A percentile compares a stretch with the other conserved stretches of the same genome.
Conservation (phyloP, 2,329 filamentous ascomycete species). For the Pestalotiopsis sp. region DNA sequence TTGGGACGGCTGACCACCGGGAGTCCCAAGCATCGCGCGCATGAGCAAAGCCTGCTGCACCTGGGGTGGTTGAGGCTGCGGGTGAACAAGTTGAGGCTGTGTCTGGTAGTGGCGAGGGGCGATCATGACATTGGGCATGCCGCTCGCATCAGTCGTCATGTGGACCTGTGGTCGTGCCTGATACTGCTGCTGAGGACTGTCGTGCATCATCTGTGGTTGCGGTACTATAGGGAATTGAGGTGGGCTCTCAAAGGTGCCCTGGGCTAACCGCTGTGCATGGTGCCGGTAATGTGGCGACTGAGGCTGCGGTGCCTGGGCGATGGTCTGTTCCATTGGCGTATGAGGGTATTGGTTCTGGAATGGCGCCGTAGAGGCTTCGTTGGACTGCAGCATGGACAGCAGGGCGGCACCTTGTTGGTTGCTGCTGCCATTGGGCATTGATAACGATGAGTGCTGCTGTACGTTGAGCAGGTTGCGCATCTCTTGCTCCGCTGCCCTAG, state of each 20-base stretch:
- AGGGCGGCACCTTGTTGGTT: constrained; percentile 53
- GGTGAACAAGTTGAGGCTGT: constrained; percentile 40
- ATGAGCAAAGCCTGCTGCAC: constrained; percentile 57
- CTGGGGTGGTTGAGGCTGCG: constrained; percentile 57
- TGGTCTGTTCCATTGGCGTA: constrained; percentile 58
- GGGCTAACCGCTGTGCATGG: constrained; percentile 48
- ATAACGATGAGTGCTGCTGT: not conserved
- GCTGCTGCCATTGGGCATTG: constrained; percentile 50
- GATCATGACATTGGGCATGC: constrained; percentile 19
- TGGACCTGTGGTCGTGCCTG: constrained; percentile 30
- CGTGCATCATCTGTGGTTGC: not conserved
- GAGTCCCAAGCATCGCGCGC: constrained; percentile 38
- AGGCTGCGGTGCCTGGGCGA: constrained; percentile 53
- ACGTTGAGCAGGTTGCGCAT: not conserved
- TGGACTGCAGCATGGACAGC: constrained; percentile 54
- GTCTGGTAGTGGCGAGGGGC: constrained; percentile 31
- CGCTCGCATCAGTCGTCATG: constrained; percentile 24
- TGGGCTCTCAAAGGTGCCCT: constrained; percentile 48
- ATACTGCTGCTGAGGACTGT: constrained; percentile 20
- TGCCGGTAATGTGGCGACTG: constrained; percentile 62
- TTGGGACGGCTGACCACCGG: constrained; percentile 32
- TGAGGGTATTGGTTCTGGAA: constrained; percentile 36
- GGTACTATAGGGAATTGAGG: constrained; percentile 51
- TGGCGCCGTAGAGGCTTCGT: constrained; percentile 29
- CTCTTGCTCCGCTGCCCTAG: not conserved